Evolutionary conservation across 192 early-diverging fungal genomes (phyloP), one percentile per base, ranked within the genome.

Genomic region (Mortierella claussenii): DNA sequence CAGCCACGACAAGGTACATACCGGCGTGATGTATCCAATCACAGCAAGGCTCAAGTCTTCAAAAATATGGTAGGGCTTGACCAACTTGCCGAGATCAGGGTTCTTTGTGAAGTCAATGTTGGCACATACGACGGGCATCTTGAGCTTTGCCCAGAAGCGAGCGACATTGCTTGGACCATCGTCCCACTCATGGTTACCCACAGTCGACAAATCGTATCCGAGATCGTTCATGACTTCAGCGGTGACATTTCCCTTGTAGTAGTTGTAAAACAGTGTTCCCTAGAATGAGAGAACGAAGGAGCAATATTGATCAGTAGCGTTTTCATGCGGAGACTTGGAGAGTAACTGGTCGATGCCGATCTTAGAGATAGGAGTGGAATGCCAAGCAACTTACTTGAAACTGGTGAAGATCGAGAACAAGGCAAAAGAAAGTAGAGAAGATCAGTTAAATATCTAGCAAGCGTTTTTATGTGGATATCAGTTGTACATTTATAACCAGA

Each of bases 161-260:
- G 69, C 83, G 17, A 89, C 54, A 55, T 84, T 61, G 11, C 80
- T 68, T 1, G 85, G 83, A 5, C 91, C 90, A 9, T 80, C 76
- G 73, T 95, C 91, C 50, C 91, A 92, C 70, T 93, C 91, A 69
- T 95, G 91, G 69, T 91, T 90, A 47, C 89, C 87, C 43, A 88
- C 68, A 4, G 69, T 70, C 20, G 48, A 32, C 12, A 85, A 82
- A 44, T 92, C 87, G 76, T 89, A 87, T 27, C 67, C 80, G n/a
- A 91, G 79, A 23, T 79, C 79, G 69, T 94, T 93, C 79, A 93
- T 85, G 48, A 91, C 62, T 20, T 76, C 68, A 1, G 83, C 85
- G 8, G 81, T 83, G 28, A 82, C 63, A 58, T 86, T 82, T 31
- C 89, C 89, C 47, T 78, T 81, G 70, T 87, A 92, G 60, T 89